Percentiles rank a stretch among this genome's conserved stretches.
Conservation (phyloP, 352 stramenopile genomes). For the Pythium oligandrum region DNA sequence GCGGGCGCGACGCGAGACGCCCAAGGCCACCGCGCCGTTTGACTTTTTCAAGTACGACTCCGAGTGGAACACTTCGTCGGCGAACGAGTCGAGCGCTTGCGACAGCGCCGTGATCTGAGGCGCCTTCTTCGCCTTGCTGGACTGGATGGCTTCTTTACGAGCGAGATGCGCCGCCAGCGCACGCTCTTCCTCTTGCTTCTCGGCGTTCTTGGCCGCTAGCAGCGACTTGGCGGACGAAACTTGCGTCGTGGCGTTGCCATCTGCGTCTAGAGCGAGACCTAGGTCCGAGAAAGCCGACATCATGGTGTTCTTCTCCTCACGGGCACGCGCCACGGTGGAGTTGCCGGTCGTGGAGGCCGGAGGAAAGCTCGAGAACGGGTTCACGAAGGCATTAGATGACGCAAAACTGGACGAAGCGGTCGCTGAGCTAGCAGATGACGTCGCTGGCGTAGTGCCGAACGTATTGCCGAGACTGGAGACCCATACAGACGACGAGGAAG, state of each 20-base stretch:
- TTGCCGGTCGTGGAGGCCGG: too few relatives aligned
- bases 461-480: conserved; percentile 14
- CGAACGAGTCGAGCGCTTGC: conserved; percentile 61
- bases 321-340: too few relatives aligned
- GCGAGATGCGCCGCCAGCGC: conserved; percentile 15
- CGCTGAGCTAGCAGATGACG: background rate
- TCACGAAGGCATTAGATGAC: conserved; percentile 7
- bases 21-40: conserved; percentile 8
- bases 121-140: conserved; percentile 8
- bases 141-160: conserved; percentile 19
- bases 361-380: conserved; percentile 13
- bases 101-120: conserved; percentile 39
- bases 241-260: conserved; percentile 14
- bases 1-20: conserved; percentile 34
- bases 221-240: conserved; percentile 21
- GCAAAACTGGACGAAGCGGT: background rate
- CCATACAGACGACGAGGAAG: background rate
- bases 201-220: conserved; percentile 38
- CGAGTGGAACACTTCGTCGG: conserved; percentile 41
- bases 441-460: background rate
- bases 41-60: conserved; percentile 19
- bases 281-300: conserved; percentile 54
- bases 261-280: conserved; percentile 37
- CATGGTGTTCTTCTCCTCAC: conserved; percentile 31
- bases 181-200: conserved; percentile 34